phyloP scores from a whole-genome alignment of 2,329 filamentous ascomycete species.

The Orbilia javanica region DNA sequence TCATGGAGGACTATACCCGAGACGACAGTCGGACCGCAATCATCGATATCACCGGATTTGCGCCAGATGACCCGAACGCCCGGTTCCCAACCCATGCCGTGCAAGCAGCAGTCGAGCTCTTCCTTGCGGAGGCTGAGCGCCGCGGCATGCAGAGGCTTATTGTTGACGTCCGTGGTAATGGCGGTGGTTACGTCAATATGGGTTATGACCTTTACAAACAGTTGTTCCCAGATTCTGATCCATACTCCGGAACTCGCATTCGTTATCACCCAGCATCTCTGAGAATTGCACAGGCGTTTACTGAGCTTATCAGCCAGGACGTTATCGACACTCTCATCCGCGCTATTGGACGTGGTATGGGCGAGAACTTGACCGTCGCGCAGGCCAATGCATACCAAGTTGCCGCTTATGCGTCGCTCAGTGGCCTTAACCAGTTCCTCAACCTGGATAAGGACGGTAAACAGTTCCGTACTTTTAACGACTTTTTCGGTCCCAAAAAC shows the following conservation, averaged over 20 bases:
- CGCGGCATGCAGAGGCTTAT: slow-evolving; percentile 68
- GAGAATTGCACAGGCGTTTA: slow-evolving; percentile 46
- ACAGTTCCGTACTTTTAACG: slow-evolving; percentile 66
- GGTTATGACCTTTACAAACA: slow-evolving; percentile 70
- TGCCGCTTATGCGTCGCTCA: slow-evolving; percentile 41
- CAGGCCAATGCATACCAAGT: slow-evolving; percentile 26
- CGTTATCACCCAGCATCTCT: slow-evolving; percentile 64
- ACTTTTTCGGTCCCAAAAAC: slow-evolving; percentile 66
- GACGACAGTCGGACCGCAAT: slow-evolving; percentile 39
- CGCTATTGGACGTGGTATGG: slow-evolving; percentile 48
- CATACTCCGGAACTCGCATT: slow-evolving; percentile 68
- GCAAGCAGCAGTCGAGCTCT: slow-evolving; percentile 51
- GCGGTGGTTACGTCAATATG: slow-evolving; percentile 70
- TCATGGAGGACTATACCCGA: slow-evolving; percentile 48
- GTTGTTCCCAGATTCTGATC: slow-evolving; percentile 68
- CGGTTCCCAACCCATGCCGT: slow-evolving; percentile 43
- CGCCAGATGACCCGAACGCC: slow-evolving; percentile 37
- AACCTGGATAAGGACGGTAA: slow-evolving; percentile 62
- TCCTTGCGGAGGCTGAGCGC: slow-evolving; percentile 68
- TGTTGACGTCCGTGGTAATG: slow-evolving; percentile 74
- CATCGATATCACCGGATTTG: slow-evolving; percentile 53
- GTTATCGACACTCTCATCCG: slow-evolving; percentile 34
- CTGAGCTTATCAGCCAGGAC: slow-evolving; percentile 43
- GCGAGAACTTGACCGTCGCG: slow-evolving; percentile 24
- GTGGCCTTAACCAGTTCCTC: slow-evolving; percentile 63